phyloP scores from a whole-genome alignment of 1,284 basidiomycete species.

The Naganishia liquefaciens region DNA sequence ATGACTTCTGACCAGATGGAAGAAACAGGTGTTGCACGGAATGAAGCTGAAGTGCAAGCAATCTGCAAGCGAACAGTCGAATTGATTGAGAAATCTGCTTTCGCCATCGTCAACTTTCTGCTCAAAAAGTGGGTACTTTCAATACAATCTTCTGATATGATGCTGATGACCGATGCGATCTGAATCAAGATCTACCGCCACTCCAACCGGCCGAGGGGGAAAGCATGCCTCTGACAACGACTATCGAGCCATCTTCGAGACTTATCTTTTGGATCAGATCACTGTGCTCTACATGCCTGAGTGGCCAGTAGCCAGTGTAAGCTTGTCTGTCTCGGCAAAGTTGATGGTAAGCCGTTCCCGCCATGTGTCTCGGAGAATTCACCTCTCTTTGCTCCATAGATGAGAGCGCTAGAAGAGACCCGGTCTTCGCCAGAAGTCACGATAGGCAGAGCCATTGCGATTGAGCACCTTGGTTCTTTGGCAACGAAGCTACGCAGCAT shows the following conservation, averaged over 20 bases:
- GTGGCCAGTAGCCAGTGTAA: constrained; percentile 87
- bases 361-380: background rate
- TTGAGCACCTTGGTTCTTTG: constrained; percentile 91
- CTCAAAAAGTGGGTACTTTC: constrained; percentile 15
- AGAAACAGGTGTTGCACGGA: background rate
- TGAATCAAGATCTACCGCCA: constrained; percentile 59
- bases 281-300: constrained; percentile 89
- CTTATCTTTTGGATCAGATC: constrained; percentile 83
- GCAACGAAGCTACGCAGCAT: constrained; percentile 70
- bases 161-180: background rate
- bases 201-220: constrained; percentile 70
- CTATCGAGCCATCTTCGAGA: constrained; percentile 86
- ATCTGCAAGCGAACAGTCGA: constrained; percentile 14
- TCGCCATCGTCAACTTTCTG: constrained; percentile 22
- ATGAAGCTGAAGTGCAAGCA: constrained; percentile 9
- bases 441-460: constrained; percentile 78
- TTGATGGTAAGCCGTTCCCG: constrained; percentile 66
- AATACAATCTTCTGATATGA: background rate
- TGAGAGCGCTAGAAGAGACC: constrained; percentile 74
- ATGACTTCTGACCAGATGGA: background rate
- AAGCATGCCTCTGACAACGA: constrained; percentile 88
- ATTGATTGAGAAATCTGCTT: constrained; percentile 24
- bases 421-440: constrained; percentile 73
- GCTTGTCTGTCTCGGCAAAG: constrained; percentile 74
- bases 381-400: constrained; percentile 55